phyloP scores from a whole-genome alignment of 2,329 filamentous ascomycete genomes.

The Fusarium setosum region DNA sequence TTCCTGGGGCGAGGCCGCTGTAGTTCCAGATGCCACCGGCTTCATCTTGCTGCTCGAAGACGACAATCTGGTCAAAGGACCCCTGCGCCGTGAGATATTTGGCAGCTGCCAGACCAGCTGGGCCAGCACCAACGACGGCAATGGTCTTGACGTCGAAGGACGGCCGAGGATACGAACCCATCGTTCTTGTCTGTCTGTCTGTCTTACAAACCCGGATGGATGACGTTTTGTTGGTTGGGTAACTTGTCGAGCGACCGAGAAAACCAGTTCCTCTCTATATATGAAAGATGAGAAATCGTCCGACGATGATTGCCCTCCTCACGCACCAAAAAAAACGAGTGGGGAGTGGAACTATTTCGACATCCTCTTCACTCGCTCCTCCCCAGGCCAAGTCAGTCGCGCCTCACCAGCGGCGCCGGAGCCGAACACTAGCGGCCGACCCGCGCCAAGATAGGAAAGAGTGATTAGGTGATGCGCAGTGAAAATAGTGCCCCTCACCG shows the following conservation, averaged over 20 bases:
- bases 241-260: neutral
- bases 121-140: constrained; percentile 86
- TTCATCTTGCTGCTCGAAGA: constrained; percentile 84
- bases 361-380: constrained; percentile 8
- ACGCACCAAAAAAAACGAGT: constrained; percentile 30
- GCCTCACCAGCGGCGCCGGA: constrained; percentile 7
- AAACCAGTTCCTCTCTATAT: constrained; percentile 11
- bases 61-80: constrained; percentile 73
- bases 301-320: constrained; percentile 18
- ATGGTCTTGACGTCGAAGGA: constrained; percentile 68
- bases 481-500: constrained; percentile 22
- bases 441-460: neutral
- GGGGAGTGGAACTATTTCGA: constrained; percentile 39
- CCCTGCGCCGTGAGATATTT: constrained; percentile 82
- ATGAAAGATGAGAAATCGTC: constrained; percentile 19
- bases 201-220: neutral
- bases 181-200: constrained; percentile 19
- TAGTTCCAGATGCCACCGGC: constrained; percentile 92
- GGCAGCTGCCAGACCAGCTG: constrained; percentile 80
- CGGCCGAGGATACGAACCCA: constrained; percentile 45
- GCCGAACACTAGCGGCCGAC: constrained; percentile 15
- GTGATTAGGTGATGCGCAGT: constrained; percentile 12
- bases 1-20: constrained; percentile 61
- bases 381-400: neutral
- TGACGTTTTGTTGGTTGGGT: neutral